Conservation (phyloP, 176 grass and related monocot genomes). For the Luzula sylvatica region DNA sequence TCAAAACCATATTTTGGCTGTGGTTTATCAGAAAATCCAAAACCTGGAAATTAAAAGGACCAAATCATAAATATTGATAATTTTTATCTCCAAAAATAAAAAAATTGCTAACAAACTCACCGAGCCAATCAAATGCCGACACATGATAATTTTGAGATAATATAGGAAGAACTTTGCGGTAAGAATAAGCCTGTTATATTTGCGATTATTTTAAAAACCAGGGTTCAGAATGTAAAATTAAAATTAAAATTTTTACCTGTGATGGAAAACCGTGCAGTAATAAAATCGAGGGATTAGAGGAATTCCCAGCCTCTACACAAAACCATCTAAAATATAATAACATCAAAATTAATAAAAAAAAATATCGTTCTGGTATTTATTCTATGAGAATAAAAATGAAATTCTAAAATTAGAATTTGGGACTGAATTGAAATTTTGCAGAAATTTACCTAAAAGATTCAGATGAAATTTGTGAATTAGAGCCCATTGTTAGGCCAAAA, state of each 20-base stretch:
- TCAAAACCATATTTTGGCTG: constrained; percentile 96
- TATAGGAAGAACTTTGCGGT: constrained; percentile 71
- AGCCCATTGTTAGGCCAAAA: constrained; percentile 89
- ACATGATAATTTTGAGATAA: constrained; percentile 66
- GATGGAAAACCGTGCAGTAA: constrained; percentile 89
- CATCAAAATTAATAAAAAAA: not conserved
- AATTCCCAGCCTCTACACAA: constrained; percentile 57
- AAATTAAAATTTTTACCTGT: constrained; percentile 39
- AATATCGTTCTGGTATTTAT: too few relatives aligned
- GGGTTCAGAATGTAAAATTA: not conserved
- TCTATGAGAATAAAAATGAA: too few relatives aligned
- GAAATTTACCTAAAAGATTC: constrained; percentile 84
- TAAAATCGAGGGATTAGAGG: constrained; percentile 60
- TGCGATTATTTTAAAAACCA: too few relatives aligned
- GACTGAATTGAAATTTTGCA: too few relatives aligned
- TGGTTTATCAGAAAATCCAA: constrained; percentile 99
- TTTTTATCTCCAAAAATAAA: not conserved
- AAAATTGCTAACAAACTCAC: constrained; percentile 37
- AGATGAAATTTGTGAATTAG: constrained; percentile 52
- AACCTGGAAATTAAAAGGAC: constrained; percentile 42
- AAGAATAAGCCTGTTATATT: constrained; percentile 66
- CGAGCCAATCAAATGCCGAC: constrained; percentile 97
- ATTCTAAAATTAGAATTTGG: too few relatives aligned
- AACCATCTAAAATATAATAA: constrained; percentile 58
- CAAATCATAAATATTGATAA: too few relatives aligned